Percentiles rank a stretch among this genome's conserved stretches.
Evolutionary conservation across 2,329 filamentous ascomycete species (phyloP).

Genomic region (Hirsutella minnesotensis): DNA sequence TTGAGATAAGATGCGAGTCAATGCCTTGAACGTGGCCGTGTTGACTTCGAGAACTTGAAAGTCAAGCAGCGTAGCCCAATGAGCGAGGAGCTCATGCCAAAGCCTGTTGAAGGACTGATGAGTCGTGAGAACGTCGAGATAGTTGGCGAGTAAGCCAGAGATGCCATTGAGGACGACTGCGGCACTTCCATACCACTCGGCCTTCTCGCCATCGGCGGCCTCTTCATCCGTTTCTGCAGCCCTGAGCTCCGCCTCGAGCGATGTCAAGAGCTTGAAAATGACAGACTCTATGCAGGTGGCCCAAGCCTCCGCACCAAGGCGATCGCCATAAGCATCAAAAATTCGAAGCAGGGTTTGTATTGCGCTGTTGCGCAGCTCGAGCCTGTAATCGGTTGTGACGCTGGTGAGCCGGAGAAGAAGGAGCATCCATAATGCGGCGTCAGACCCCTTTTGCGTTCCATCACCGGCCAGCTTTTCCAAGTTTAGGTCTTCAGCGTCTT

Average conservation of each 20-base stretch:
- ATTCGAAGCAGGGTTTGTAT: slow-evolving; percentile 87
- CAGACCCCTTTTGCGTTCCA: slow-evolving; percentile 46
- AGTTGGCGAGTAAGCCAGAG: slow-evolving; percentile 61
- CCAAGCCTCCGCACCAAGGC: slow-evolving; percentile 69
- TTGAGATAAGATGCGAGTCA: slow-evolving; percentile 50
- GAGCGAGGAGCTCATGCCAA: slow-evolving; percentile 63
- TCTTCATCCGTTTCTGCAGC: slow-evolving; percentile 23
- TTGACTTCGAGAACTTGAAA: slow-evolving; percentile 58
- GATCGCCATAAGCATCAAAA: slow-evolving; percentile 81
- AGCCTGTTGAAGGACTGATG: slow-evolving; percentile 57
- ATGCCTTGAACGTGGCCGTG: slow-evolving; percentile 57
- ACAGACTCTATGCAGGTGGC: slow-evolving; percentile 70
- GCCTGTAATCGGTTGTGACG: slow-evolving; percentile 57
- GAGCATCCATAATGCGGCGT: slow-evolving; percentile 68
- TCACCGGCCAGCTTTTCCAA: slow-evolving; percentile 47
- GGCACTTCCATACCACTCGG: slow-evolving; percentile 63
- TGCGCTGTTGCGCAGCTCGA: slow-evolving; percentile 74
- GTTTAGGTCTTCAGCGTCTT: slow-evolving; percentile 36
- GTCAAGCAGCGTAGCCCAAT: slow-evolving; percentile 53
- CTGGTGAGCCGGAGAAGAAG: slow-evolving; percentile 59
- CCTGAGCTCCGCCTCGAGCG: slow-evolving; percentile 48
- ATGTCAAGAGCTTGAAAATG: slow-evolving; percentile 64
- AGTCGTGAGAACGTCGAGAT: slow-evolving; percentile 59
- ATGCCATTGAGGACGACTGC: slow-evolving; percentile 64
- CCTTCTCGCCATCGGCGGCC: slow-evolving; percentile 24